These are phyloP conservation scores for Leccinum barrowsii DNA, from an alignment of 768 basidiomycete genomes.

Conservation along the genomic window DNA sequence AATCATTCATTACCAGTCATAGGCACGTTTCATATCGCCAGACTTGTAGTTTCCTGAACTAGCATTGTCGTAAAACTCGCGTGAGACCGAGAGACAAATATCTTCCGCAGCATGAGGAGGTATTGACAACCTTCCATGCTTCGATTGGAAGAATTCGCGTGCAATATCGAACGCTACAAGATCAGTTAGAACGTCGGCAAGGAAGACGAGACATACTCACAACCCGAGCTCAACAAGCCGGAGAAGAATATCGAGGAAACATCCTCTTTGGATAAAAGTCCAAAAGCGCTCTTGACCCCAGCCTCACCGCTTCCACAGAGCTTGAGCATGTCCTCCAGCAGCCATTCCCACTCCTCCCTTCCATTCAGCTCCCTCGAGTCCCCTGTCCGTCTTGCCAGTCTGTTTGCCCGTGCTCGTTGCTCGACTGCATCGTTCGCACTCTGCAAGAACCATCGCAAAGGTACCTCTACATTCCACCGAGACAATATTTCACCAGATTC, in stretches of 20 bases:
- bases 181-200: slow-evolving; percentile 7
- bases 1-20: slow-evolving; percentile 71
- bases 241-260: slow-evolving; percentile 79
- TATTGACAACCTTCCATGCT: slow-evolving; percentile 46
- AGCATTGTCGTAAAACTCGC: slow-evolving; percentile 95
- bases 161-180: slow-evolving; percentile 64
- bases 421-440: slow-evolving; percentile 60
- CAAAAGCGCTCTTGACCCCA: slow-evolving; percentile 73
- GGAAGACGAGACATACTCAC: slow-evolving; percentile 49
- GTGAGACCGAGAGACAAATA: slow-evolving; percentile 74
- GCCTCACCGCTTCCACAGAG: slow-evolving; percentile 62
- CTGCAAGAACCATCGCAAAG: slow-evolving; percentile 87
- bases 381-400: slow-evolving; percentile 74
- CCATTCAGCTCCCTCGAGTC: slow-evolving; percentile 52
- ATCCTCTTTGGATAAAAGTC: slow-evolving; percentile 66
- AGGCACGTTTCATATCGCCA: slow-evolving; percentile 96
- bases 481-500: slow-evolving; percentile 91
- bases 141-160: slow-evolving; percentile 52
- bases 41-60: slow-evolving; percentile 86
- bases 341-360: slow-evolving; percentile 79
- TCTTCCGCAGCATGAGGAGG: slow-evolving; percentile 57
- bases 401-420: slow-evolving; percentile 82
- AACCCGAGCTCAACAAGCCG: slow-evolving; percentile 81
- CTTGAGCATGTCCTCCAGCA: slow-evolving; percentile 89
- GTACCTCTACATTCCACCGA: slow-evolving; percentile 80